Evolutionary conservation across 225 moss, liverwort and hornwort species (phyloP), one percentile per base, ranked within the genome.

Genomic region (Takakia lepidozioides): DNA sequence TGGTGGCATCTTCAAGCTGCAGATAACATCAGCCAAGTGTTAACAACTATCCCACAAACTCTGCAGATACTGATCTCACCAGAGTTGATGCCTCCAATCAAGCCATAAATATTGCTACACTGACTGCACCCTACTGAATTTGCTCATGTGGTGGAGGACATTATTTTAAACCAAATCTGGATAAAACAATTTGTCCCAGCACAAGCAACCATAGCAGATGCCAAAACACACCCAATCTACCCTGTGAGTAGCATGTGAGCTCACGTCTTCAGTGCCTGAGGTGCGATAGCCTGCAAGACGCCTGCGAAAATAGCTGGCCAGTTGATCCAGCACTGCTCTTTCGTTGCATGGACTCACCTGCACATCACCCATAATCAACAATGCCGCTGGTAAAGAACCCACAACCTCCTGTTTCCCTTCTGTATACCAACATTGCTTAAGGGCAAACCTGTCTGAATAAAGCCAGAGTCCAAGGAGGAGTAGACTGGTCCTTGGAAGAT

Each of bases 321-420:
- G 38, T 54, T 98, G 98, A 56, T 87, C 69, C 52, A 98, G 63
- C 60, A 98, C 81, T 41, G 98, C 98, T 58, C 76, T 70, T 66
- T 98, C 98, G 58, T 83, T 98, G 68, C 98, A 98, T 23, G 98
- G 78, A 56, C 72, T 87, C 35, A 81, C 68, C 93, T 95, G 84
- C 69, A 74, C 28, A 67, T 44, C 62, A 63, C 50, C 20, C 21
- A 49, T 14, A 17, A n/a, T n/a, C n/a, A n/a, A n/a, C n/a, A n/a
- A n/a, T n/a, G n/a, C n/a, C n/a, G n/a, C n/a, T n/a, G n/a, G n/a
- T n/a, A n/a, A n/a, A n/a, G n/a, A n/a, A 19, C 2, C 37, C 15
- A 15, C 29, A 4, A 27, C 25, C 10, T 54, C 32, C 28, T 25
- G 45, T 8, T 46, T 25, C 21, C 5, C 3, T 10, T 22, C 22